phyloP scores from a whole-genome alignment of 768 basidiomycete species.

The Suillus subluteus region DNA sequence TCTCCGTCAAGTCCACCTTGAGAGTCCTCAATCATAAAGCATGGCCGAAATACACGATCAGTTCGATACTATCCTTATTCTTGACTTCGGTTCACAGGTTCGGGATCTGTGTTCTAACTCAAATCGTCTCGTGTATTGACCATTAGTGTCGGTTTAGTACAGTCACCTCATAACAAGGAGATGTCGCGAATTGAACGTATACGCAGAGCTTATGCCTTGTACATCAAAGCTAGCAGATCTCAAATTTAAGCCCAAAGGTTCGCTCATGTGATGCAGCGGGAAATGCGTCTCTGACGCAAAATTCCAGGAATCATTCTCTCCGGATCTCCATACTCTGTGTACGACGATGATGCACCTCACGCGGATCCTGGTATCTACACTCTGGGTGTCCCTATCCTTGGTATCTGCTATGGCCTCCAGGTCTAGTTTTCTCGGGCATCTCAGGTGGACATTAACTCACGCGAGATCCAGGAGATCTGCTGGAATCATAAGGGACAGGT shows the following conservation, averaged over 20 bases:
- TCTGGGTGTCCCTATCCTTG: slow-evolving; percentile 88
- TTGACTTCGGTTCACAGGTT: slow-evolving; percentile 98
- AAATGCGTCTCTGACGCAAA: neutral
- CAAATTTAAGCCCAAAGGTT: slow-evolving; percentile 94
- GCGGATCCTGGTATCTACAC: slow-evolving; percentile 92
- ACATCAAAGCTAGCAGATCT: slow-evolving; percentile 88
- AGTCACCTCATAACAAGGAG: slow-evolving; percentile 96
- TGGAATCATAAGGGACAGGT: slow-evolving; percentile 87
- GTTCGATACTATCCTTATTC: slow-evolving; percentile 93
- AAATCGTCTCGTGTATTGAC: slow-evolving; percentile 2
- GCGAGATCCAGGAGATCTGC: slow-evolving; percentile 78
- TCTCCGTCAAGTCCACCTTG: neutral
- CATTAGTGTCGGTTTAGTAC: slow-evolving; percentile 57
- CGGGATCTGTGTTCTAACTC: slow-evolving; percentile 18
- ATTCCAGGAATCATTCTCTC: slow-evolving; percentile 88
- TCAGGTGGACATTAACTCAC: neutral
- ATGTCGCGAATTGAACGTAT: slow-evolving; percentile 97
- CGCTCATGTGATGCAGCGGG: neutral
- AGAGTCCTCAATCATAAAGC: neutral
- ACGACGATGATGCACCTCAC: slow-evolving; percentile 89
- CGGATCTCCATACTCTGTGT: slow-evolving; percentile 98
- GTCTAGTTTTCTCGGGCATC: slow-evolving; percentile 43
- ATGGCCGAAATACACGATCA: slow-evolving; percentile 94
- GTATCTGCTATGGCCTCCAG: slow-evolving; percentile 97
- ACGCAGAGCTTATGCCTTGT: slow-evolving; percentile 97